phyloP scores from a whole-genome alignment of 495 filamentous ascomycete species.

The Oleoguttula mirabilis region DNA sequence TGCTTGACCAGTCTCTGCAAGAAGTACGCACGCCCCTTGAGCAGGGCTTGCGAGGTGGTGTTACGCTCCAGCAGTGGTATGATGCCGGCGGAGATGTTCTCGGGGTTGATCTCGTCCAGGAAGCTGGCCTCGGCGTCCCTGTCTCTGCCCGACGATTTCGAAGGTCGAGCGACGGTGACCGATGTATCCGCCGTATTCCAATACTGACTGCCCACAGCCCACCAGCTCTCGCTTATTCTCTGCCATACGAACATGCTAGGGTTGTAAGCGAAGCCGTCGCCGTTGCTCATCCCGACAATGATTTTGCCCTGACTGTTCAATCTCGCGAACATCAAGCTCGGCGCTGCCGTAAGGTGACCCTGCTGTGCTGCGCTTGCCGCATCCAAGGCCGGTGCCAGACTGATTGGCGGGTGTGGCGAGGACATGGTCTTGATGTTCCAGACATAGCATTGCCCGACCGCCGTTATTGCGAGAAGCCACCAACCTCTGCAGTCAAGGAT shows the following conservation, averaged over 20 bases:
- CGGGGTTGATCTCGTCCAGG: constrained; percentile 36
- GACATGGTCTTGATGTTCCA: constrained; percentile 81
- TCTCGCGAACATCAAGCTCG: constrained; percentile 77
- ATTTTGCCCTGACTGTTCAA: constrained; percentile 77
- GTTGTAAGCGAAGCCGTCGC: constrained; percentile 84
- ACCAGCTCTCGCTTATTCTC: constrained; percentile 87
- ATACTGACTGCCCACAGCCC: constrained; percentile 94
- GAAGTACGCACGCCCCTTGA: constrained; percentile 79
- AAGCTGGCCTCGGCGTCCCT: constrained; percentile 38
- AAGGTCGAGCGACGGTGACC: background rate
- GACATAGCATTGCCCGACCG: constrained; percentile 80
- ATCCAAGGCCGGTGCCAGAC: constrained; percentile 80
- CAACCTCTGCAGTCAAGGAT: constrained; percentile 81
- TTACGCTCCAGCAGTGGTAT: constrained; percentile 87
- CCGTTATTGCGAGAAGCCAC: constrained; percentile 79
- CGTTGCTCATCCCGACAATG: constrained; percentile 77
- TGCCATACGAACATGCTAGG: constrained; percentile 82
- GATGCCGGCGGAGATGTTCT: constrained; percentile 76
- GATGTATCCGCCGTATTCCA: constrained; percentile 74
- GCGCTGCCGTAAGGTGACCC: constrained; percentile 52
- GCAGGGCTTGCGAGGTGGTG: constrained; percentile 83
- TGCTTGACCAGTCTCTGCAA: constrained; percentile 81
- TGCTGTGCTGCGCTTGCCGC: constrained; percentile 62
- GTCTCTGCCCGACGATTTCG: constrained; percentile 28
- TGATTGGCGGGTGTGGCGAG: constrained; percentile 79